Evolutionary conservation across 2,329 filamentous ascomycete genomes (phyloP), one percentile per base, ranked within the genome.

Genomic region (Epichloe scottii): DNA sequence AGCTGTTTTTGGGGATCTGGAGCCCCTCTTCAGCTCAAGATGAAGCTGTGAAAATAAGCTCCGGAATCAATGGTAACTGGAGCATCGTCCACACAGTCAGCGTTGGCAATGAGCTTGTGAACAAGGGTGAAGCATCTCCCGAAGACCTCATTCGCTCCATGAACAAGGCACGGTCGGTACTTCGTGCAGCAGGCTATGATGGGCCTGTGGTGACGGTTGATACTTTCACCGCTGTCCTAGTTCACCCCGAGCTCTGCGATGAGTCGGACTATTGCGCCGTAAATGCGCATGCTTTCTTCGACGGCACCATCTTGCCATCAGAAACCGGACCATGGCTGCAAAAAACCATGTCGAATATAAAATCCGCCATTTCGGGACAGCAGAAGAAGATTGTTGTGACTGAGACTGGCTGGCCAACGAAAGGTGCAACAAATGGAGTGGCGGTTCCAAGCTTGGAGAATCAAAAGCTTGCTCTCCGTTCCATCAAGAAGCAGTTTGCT

Each of bases 231-330:
- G 81, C 84, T 5, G 75, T 82, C n/a, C 70, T 82, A 46, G 68
- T 71, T 48, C 77, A 91, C 58, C 83, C 84, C 0, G 69, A 77
- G 48, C 75, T 95, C 46, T 94, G 89, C 68, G 66, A 81, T 26
- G 74, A 72, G 44, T 87, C 85, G 1, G 88, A 94, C 62, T 87
- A 86, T 69, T 88, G 84, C 60, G 85, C 87, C 15, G 78, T 85
- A 63, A 95, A 95, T 68, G 79, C 82, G 57, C 89, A 95, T 66
- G 79, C 88, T 12, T 95, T 89, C 76, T 95, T 93, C 66, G 85
- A 94, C 59, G 67, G 73, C 3, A 78, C 77, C 45, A 77, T 78
- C 26, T 64, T 66, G 2, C 77, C 87, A 1, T 66, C 70, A 1
- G 66, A 78, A 34, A 81, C 88, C 2, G 89, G 89, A 3, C 58